Conservation (phyloP, 2,329 filamentous ascomycete species). For the Ceratocystiopsis sp. region DNA sequence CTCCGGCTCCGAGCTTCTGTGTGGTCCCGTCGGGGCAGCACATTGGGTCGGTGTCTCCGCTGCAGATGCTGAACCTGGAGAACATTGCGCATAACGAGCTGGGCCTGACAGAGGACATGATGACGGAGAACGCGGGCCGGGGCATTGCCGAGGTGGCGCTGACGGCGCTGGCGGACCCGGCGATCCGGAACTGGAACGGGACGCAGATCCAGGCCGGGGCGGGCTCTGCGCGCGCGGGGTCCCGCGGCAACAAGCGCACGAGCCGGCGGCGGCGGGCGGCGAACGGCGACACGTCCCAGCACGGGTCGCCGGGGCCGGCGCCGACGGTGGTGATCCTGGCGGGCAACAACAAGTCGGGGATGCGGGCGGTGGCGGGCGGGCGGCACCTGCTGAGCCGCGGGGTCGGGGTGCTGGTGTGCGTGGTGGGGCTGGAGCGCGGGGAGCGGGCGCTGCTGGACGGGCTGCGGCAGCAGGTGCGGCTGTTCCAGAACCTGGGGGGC, state of each 20-base stretch:
- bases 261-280: background rate
- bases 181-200: constrained; percentile 31
- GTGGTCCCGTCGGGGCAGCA: constrained; percentile 36
- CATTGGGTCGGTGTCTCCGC: constrained; percentile 47
- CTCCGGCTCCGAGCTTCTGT: constrained; percentile 29
- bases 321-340: constrained; percentile 57
- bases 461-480: constrained; percentile 62
- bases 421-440: constrained; percentile 68
- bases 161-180: constrained; percentile 45
- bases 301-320: constrained; percentile 3
- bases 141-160: constrained; percentile 76
- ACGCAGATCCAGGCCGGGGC: background rate
- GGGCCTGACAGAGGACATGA: constrained; percentile 73
- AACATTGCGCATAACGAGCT: constrained; percentile 79
- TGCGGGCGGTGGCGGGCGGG: constrained; percentile 68
- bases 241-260: background rate
- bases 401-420: constrained; percentile 62
- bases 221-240: background rate
- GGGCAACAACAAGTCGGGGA: constrained; percentile 85
- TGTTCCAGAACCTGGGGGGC: constrained; percentile 72
- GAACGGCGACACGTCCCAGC: background rate
- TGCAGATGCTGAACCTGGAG: constrained; percentile 85
- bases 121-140: constrained; percentile 80
- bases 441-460: constrained; percentile 67
- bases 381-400: constrained; percentile 76